Base-by-base conservation (phyloP, 208 protist species). In the Leishmania gerbilli region DNA sequence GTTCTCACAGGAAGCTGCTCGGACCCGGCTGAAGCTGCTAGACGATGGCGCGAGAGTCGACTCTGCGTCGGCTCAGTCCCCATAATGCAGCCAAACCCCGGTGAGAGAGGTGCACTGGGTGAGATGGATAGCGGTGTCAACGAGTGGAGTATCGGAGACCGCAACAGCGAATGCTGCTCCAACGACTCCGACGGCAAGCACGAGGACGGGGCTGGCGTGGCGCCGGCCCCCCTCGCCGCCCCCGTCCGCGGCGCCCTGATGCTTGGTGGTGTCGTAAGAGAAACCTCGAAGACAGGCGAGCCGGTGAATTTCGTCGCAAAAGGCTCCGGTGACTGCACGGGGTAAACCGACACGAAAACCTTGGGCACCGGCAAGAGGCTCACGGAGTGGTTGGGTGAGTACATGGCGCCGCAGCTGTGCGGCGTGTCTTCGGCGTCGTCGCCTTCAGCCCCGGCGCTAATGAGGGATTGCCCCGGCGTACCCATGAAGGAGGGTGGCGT, bases 21-120 rank as follows among this genome's bases (percentile, higher is more conserved):
- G 1, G 37, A 24, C n/a, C 6, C 55, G 4, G 55, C 74, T 64
- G 74, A 60, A 27, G 37, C 56, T 0, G 56, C 21, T 24, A 56
- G 13, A 31, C 74, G 74, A 47, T 77, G 74, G 31, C 56, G 74
- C 34, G 74, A 67, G 40, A 67, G 56, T 42, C 56, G 71, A 45
- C 51, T 58, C 51, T 76, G 71, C 51, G 51, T n/a, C 49, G 45
- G 47, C 7, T 76, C 34, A 37, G 31, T 62, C 17, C 4, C 51
- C 34, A 2, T 24, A 60, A 69, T 79, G 75, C 58, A 55, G 55
- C 75, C 58, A 1, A 69, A 34, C 75, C 4, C n/a, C 24, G 75
- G 37, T 13, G 72, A 64, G 49, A 76, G 45, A 40, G 72, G 19
- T 76, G 49, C 72, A 19, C 31, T 42, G 31, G 74, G 74, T 45